phyloP scores from a whole-genome alignment of 495 filamentous ascomycete species.

The Tuber microsphaerosporum region DNA sequence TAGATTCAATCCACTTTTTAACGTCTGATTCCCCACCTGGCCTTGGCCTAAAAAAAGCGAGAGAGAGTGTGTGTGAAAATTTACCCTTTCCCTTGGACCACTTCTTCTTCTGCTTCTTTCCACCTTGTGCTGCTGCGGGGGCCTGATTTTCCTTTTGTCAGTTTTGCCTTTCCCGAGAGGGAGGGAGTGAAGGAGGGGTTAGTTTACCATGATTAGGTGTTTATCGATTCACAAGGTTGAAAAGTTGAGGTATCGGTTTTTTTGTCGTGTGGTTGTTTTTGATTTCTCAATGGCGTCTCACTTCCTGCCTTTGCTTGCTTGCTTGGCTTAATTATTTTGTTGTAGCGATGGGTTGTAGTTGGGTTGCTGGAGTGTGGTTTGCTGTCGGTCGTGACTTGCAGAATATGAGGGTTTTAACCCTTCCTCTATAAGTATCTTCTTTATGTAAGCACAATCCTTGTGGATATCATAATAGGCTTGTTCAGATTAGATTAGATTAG shows the following conservation, averaged over 20 bases:
- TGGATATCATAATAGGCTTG: no score
- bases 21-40: slow-evolving; percentile 12
- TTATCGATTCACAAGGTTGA: not conserved
- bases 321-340: not conserved
- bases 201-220: not conserved
- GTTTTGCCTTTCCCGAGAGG: not conserved
- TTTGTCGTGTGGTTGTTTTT: not conserved
- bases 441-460: no score
- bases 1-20: slow-evolving; percentile 31
- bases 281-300: not conserved
- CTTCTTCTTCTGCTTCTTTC: slow-evolving; percentile 99
- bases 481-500: not conserved
- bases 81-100: slow-evolving; percentile 99
- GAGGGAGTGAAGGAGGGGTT: not conserved
- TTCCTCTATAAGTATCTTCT: not conserved
- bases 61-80: slow-evolving; percentile 31
- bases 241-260: not conserved
- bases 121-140: slow-evolving; percentile 70
- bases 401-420: not conserved
- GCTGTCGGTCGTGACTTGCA: not conserved
- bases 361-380: not conserved
- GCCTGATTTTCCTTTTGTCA: slow-evolving; percentile 48
- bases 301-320: no score
- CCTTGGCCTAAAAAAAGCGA: not conserved
- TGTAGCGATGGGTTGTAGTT: not conserved